These are phyloP conservation scores for Musa acuminata DNA, from an alignment of 176 grass and related monocot species.

Conservation along the genomic window DNA sequence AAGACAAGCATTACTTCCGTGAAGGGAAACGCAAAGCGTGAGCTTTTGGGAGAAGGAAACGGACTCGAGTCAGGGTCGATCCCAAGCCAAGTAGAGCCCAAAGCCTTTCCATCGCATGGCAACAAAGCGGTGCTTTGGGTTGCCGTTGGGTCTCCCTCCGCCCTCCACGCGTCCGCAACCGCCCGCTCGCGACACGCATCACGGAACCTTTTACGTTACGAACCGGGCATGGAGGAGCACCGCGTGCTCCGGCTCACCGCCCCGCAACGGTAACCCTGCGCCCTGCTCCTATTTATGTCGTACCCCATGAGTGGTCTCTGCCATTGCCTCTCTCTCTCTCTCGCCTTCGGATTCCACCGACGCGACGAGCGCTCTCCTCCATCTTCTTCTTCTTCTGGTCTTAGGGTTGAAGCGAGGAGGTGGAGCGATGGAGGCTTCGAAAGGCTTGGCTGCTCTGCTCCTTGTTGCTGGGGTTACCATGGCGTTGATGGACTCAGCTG, in stretches of 20 bases:
- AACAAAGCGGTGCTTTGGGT: background rate
- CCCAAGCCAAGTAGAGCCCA: background rate
- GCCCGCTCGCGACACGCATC: background rate
- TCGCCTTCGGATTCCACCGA: background rate
- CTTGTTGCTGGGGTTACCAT: constrained; percentile 9
- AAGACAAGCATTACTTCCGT: too few relatives aligned
- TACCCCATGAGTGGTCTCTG: background rate
- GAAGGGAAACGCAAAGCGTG: too few relatives aligned
- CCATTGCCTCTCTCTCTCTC: background rate
- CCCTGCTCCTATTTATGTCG: background rate
- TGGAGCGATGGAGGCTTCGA: background rate
- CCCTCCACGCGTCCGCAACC: background rate
- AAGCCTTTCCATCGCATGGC: background rate
- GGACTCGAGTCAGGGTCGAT: background rate
- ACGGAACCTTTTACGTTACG: background rate
- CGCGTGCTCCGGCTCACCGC: background rate
- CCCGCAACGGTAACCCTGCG: background rate
- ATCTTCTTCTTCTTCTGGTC: too few relatives aligned
- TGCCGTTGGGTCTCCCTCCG: constrained; percentile 7
- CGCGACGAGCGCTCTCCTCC: too few relatives aligned
- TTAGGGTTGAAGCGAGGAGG: too few relatives aligned
- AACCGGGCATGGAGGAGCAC: background rate
- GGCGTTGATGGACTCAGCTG: constrained; percentile 24
- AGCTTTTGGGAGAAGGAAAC: background rate
- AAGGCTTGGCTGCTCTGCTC: background rate